A percentile compares a stretch with the other conserved stretches of the same genome.
Evolutionary conservation across 352 stramenopile genomes (phyloP).

Genomic region (Poterioochromonas sp.): DNA sequence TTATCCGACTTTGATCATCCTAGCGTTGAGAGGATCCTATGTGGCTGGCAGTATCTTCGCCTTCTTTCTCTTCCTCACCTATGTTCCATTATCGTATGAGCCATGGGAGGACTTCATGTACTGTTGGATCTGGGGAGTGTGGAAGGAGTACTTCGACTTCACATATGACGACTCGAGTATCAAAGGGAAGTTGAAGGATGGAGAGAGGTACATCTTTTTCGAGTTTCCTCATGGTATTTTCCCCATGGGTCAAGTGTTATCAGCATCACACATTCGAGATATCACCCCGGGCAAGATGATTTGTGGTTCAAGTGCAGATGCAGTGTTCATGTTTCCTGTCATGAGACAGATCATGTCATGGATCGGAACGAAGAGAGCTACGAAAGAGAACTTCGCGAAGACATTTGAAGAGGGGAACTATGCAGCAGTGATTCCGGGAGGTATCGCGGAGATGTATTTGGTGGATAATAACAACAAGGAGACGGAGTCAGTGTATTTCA

Average conservation of each 20-base stretch:
- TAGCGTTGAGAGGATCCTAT: not conserved
- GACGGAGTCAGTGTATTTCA: not conserved
- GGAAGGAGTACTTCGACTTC: constrained; percentile 7
- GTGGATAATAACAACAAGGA: not conserved
- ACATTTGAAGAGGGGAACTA: not conserved
- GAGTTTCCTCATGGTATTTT: constrained; percentile 29
- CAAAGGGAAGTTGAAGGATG: not conserved
- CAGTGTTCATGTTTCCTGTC: constrained; percentile 17
- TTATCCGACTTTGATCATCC: not conserved
- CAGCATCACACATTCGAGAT: not conserved
- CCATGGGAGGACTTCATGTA: not conserved
- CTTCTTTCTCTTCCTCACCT: not conserved
- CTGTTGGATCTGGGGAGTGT: not conserved
- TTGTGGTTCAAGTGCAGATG: constrained; percentile 7
- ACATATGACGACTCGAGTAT: not conserved
- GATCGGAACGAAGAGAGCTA: constrained; percentile 2
- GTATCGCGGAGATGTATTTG: constrained; percentile 31
- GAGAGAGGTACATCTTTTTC: constrained; percentile 21
- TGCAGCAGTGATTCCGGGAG: not conserved
- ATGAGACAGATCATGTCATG: constrained; percentile 16
- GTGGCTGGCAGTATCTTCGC: not conserved
- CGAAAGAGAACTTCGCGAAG: not conserved
- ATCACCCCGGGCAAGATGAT: not conserved
- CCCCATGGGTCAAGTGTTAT: constrained; percentile 20
- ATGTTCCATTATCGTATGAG: not conserved